Evolutionary conservation across 2,329 filamentous ascomycete genomes (phyloP), one percentile per base, ranked within the genome.

Genomic region (Penicillium carneum): DNA sequence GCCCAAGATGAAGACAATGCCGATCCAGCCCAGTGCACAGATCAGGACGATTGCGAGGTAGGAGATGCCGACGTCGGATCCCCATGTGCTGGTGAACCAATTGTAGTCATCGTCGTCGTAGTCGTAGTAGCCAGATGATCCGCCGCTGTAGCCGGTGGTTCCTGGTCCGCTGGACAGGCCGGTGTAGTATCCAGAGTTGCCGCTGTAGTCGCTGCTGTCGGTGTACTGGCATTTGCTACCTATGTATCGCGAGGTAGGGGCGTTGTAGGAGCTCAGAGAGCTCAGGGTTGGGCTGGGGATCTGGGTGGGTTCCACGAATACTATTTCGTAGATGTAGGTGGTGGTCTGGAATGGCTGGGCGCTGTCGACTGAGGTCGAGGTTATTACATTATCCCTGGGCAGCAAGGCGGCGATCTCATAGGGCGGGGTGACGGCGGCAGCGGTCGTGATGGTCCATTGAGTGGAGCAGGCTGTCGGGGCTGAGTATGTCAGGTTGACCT

Each of bases 301-400:
- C 49, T 75, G 73, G 6, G 72, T 71, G 1, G 73, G 71, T 5
- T 71, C 68, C 3, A 75, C 63, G 51, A 58, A 75, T 36, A 72
- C 61, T 39, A 70, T 62, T 12, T 69, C 64, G 43, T 68, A 63
- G 7, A 72, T 68, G 47, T 68, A 66, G 7, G 72, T 75, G 10
- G 68, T 69, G 1, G 72, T 66, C 16, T 63, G 59, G 50, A 75
- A 75, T 11, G 70, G 62, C 4, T 23, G 23, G 26, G 53, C 58
- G 42, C 67, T 63, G 63, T 73, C 65, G 16, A 72, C 60, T 11
- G 58, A 70, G 26, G 64, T 43, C 1, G 71, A 73, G 10, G 66
- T 71, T 6, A 59, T 61, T 14, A 62, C 63, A 9, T 68, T 61
- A 2, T 71, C 72, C 26, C 42, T 62, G 1, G 71, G 71, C 0